Evolutionary conservation across 2,329 filamentous ascomycete species (phyloP), one percentile per base, ranked within the genome.

Genomic region (Exophiala aquamarina): DNA sequence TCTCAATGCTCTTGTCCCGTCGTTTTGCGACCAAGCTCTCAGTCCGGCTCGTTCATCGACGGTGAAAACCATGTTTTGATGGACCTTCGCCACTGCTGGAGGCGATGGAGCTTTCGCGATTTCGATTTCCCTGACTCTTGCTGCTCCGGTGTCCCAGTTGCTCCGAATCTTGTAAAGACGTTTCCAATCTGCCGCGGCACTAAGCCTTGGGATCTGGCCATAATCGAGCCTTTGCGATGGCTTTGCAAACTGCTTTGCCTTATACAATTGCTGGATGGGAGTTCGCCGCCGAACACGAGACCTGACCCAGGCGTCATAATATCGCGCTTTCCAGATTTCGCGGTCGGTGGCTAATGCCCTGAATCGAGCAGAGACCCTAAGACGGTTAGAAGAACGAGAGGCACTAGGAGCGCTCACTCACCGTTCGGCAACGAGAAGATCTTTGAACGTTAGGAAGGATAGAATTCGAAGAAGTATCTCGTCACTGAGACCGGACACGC

Each of bases 281-380:
- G 41, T 38, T 14, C 36, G 20, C 2, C 46, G 46, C 14, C 49
- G 49, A 28, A 44, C 18, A 13, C 54, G 51, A 40, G 45, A 28
- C 32, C 43, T 37, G 26, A 49, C 39, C 45, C 49, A 97, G 53
- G 86, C 84, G 19, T 82, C 77, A 69, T 94, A 95, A 69, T 95
- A 98, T 40, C 89, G 81, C 11, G 79, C 78, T 66, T 92, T 93
- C 93, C 93, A 98, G 47, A 97, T 72, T 64, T 96, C 89, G 1
- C 86, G 86, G 66, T 97, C 93, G 44, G 79, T 77, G 6, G 88
- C 79, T 14, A 97, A 77, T 31, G 75, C 75, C 58, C 83, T 76
- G 62, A 95, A 86, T 49, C 87, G 88, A 44, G 72, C 81, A 2
- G 89, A 96, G n/a, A 91, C 76, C 44, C 82, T 77, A 72, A 4